Percentiles rank a stretch among this genome's conserved stretches.
These are phyloP conservation scores for Cryphonectria radicalis DNA, from an alignment of 2,329 filamentous ascomycete species.

Conservation along the genomic window DNA sequence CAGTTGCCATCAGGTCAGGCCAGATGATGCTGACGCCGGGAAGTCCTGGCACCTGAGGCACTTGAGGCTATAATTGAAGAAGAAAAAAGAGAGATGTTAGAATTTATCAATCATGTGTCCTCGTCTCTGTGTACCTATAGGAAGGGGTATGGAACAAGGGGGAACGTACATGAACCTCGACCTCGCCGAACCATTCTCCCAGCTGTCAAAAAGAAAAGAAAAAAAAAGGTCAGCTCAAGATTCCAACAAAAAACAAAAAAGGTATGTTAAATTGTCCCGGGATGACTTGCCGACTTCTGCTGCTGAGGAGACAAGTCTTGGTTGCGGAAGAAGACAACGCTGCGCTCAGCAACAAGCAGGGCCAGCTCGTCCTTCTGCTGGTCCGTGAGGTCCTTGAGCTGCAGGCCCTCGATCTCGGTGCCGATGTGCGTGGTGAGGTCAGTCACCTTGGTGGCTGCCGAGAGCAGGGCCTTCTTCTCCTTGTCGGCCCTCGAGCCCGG, in stretches of 20 bases:
- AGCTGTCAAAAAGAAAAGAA: slow-evolving; percentile 38
- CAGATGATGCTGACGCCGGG: slow-evolving; percentile 70
- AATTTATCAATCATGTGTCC: background rate
- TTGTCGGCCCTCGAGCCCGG: slow-evolving; percentile 68
- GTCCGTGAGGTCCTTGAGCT: slow-evolving; percentile 63
- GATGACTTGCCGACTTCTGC: slow-evolving; percentile 51
- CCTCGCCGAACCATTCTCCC: slow-evolving; percentile 65
- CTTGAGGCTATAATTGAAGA: slow-evolving; percentile 60
- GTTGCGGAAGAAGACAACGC: slow-evolving; percentile 70
- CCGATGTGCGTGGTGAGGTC: slow-evolving; percentile 66
- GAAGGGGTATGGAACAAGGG: background rate
- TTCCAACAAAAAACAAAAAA: too few relatives aligned
- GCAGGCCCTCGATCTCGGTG: slow-evolving; percentile 66
- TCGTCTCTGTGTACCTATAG: too few relatives aligned
- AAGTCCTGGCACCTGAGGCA: slow-evolving; percentile 70
- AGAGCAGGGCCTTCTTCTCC: slow-evolving; percentile 63
- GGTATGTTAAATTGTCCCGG: background rate
- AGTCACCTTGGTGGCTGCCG: slow-evolving; percentile 65
- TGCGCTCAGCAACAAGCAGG: slow-evolving; percentile 64
- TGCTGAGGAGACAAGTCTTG: slow-evolving; percentile 66
- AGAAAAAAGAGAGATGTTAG: background rate
- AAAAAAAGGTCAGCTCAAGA: background rate
- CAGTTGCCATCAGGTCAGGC: slow-evolving; percentile 69
- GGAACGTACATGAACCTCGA: slow-evolving; percentile 67
- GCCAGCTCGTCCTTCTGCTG: slow-evolving; percentile 66